Conservation (phyloP, 768 basidiomycete species). For the Boletus bicolor region DNA sequence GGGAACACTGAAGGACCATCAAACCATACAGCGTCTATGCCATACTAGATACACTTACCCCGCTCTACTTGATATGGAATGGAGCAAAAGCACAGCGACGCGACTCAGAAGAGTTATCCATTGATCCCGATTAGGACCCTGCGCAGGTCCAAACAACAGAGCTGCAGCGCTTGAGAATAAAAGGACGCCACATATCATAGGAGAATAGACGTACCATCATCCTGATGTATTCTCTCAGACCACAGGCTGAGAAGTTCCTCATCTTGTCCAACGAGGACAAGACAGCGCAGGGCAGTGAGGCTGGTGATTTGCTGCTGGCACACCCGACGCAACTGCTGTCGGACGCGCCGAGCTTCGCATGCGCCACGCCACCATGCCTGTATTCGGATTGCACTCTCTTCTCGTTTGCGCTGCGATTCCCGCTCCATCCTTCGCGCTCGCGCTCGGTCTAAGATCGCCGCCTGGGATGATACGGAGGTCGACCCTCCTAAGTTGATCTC, state of each 20-base stretch:
- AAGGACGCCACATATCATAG: background rate
- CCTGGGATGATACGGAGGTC: conserved; percentile 46
- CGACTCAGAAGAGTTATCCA: conserved; percentile 64
- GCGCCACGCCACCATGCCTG: conserved; percentile 71
- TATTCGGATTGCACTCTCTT: conserved; percentile 57
- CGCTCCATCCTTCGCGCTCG: conserved; percentile 60
- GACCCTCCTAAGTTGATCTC: conserved; percentile 78
- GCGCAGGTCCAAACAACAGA: conserved; percentile 38
- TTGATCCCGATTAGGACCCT: conserved; percentile 39
- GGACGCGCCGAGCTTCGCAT: conserved; percentile 38
- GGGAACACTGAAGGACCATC: conserved; percentile 40
- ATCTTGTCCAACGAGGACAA: conserved; percentile 56
- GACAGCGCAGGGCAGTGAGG: conserved; percentile 58
- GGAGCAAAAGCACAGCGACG: conserved; percentile 46
- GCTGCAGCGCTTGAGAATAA: conserved; percentile 28
- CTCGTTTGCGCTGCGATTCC: conserved; percentile 47
- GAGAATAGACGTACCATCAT: conserved; percentile 19
- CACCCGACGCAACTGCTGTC: conserved; percentile 41
- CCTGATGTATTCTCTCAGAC: conserved; percentile 24
- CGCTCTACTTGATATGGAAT: conserved; percentile 46
- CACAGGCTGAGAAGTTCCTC: conserved; percentile 32
- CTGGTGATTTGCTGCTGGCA: conserved; percentile 54
- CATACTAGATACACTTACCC: conserved; percentile 39
- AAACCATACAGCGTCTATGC: background rate
- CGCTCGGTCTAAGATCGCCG: conserved; percentile 59